Evolutionary conservation across 2,329 filamentous ascomycete genomes (phyloP), one percentile per base, ranked within the genome.

Genomic region (Cryphonectria parasitica): DNA sequence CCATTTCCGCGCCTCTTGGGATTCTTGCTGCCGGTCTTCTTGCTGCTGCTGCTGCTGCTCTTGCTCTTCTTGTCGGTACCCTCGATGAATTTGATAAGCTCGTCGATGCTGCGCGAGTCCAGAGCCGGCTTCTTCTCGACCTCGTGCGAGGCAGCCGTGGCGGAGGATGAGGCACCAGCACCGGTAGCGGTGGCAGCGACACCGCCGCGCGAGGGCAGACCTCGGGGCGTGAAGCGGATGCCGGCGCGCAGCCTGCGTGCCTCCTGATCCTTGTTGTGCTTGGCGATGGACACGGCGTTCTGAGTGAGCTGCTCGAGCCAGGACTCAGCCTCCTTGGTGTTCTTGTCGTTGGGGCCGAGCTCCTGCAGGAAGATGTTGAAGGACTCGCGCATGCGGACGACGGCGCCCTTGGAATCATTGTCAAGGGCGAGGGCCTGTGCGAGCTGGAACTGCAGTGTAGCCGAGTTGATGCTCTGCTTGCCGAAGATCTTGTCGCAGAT

Each of bases 221-320:
- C 87, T 58, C 88, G 85, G 34, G 89, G 84, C 28, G 88, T 90
- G 77, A 95, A 89, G 69, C 89, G 87, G 74, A 95, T 91, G 63
- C 87, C 88, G 11, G 91, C 87, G 72, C 91, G 89, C 60, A 95
- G 86, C 72, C 92, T 88, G 69, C 91, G 90, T 64, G 90, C 90
- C 81, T 96, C 91, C 52, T 93, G 86, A 74, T 96, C 92, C 83
- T 97, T 97, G 72, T 93, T 92, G 77, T 97, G 94, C 84, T 97
- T 98, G 66, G 95, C 95, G 75, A 98, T 94, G 45, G 90, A 92
- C 56, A 99, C 96, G 61, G 96, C 96, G 77, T 97, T 98, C 81
- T 97, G 93, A 0, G 95, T 98, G 71, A 99, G 88, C 81, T 97
- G 95, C 82, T 97, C 94, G 34, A 98, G 89, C 96, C 96, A 99